Evolutionary conservation across 2,329 filamentous ascomycete species (phyloP), one percentile per base, ranked within the genome.

Genomic region (Colletotrichum graminicola): DNA sequence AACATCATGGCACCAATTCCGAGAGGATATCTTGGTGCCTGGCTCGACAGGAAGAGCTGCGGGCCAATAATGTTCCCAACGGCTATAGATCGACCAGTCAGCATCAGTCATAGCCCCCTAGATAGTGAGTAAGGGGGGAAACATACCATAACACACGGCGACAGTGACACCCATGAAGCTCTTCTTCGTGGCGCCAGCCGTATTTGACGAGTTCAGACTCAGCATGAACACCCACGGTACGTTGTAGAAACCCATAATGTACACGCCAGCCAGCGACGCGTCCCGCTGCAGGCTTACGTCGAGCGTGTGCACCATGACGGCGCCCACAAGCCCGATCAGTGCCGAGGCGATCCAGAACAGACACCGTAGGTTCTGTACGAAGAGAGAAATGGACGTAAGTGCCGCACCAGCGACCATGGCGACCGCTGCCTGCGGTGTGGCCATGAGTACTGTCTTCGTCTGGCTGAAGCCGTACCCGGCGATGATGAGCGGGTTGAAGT

Each of bases 401-500:
- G 71, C 59, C 0, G 75, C 75, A 3, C 75, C 74, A 2, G 73
- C 75, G 7, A 79, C 71, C 75, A 80, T 79, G 0, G 78, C 78
- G 7, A 80, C 76, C 1, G 78, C 79, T 0, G 79, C 78, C 43
- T 80, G 79, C 0, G 79, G 79, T 0, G 78, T 79, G 0, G 79
- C 77, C 76, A 80, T 78, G 0, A 80, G 62, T 0, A 77, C 77
- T 0, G 89, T 88, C 4, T 76, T 82, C 78, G 86, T 89, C 66
- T 87, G 86, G 77, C 90, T 85, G 73, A 88, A 91, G 0, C 89
- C 89, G 3, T 92, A 83, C 0, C 89, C 89, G 18, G 81, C 82
- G 8, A 93, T 79, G 68, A 92, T 91, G n/a, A 92, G 80, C 0
- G 90, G 90, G 74, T 84, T 84, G 75, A 90, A 84, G 76, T 90